Evolutionary conservation across 129 eudicot genomes (phyloP), one percentile per base, ranked within the genome.

Genomic region (Artemisia tridentata): DNA sequence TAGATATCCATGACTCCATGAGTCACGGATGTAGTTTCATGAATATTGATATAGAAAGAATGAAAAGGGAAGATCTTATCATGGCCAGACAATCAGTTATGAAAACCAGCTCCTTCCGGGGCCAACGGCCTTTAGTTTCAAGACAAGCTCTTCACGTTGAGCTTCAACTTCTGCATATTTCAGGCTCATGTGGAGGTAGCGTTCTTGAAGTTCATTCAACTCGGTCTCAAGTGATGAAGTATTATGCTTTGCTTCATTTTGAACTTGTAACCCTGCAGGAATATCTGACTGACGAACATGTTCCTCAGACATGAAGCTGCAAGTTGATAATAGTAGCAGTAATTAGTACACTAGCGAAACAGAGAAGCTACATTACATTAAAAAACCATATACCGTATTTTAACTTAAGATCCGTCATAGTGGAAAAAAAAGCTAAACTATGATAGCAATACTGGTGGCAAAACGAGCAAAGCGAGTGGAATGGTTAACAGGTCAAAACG

Each of bases 131-230:
- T 86, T 88, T 18, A 88, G 85, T 60, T 86, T 81, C 80, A 88
- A 77, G 11, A 86, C 89, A 20, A 88, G 91, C 65, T 86, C 80
- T 79, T 83, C 91, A 1, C 91, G 83, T 70, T 88, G 87, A 71
- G 82, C 87, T 77, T 88, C 96, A 19, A 88, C 96, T 71, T 88
- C 96, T 27, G 96, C 96, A 15, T 84, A 88, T 68, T 84, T 86
- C 20, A 88, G 87, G 73, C 96, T 88, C 86, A 86, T 86, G 69
- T 86, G 53, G 11, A 88, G 83, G 74, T 88, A 88, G 3, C 86
- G 83, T 34, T 88, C 91, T 54, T 87, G 91, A 77, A 88, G 78
- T 65, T 88, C 96, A 68, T 23, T 65, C 23, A 88, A 68, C 77
- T 88, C 96, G 0, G 65, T 69, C 64, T 88, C 84, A 5, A 85